These are phyloP conservation scores for Xylaria multiplex DNA, from an alignment of 2,329 filamentous ascomycete species.

Conservation along the genomic window DNA sequence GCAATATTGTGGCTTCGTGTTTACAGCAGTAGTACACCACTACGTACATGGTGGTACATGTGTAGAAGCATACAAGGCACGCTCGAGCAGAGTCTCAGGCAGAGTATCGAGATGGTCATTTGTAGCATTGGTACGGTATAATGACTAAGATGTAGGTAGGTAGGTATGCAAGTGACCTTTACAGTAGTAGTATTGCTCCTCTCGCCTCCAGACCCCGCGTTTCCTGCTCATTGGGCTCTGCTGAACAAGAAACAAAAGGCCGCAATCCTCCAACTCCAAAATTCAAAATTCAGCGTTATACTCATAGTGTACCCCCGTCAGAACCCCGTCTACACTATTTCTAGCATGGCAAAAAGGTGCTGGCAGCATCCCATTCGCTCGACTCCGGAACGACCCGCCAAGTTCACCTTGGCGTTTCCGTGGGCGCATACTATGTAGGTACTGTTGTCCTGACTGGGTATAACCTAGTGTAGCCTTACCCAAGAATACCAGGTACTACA, in stretches of 20 bases:
- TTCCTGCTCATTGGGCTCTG: not conserved
- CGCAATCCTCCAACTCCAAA: slow-evolving; percentile 4
- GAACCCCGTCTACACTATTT: slow-evolving; percentile 21
- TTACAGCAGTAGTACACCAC: too few relatives aligned
- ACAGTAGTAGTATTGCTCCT: slow-evolving; percentile 2
- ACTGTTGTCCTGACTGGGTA: too few relatives aligned
- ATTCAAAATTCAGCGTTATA: slow-evolving; percentile 4
- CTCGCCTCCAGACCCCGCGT: slow-evolving; percentile 11
- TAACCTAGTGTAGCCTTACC: too few relatives aligned
- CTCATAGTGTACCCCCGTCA: not conserved
- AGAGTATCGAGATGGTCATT: too few relatives aligned
- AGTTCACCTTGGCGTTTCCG: slow-evolving; percentile 31
- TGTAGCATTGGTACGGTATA: too few relatives aligned
- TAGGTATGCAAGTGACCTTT: not conserved
- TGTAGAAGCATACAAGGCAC: too few relatives aligned
- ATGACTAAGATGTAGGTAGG: too few relatives aligned
- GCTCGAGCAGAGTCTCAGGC: too few relatives aligned
- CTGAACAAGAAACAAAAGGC: not conserved
- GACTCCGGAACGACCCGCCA: slow-evolving; percentile 25
- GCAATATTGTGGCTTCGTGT: too few relatives aligned
- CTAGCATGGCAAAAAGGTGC: slow-evolving; percentile 11
- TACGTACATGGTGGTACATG: too few relatives aligned
- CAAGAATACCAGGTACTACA: too few relatives aligned
- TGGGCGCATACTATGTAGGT: too few relatives aligned
- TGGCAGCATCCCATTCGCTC: slow-evolving; percentile 31